These are phyloP conservation scores for Diplodia scrobiculata DNA, from an alignment of 2,329 filamentous ascomycete genomes.

Conservation along the genomic window DNA sequence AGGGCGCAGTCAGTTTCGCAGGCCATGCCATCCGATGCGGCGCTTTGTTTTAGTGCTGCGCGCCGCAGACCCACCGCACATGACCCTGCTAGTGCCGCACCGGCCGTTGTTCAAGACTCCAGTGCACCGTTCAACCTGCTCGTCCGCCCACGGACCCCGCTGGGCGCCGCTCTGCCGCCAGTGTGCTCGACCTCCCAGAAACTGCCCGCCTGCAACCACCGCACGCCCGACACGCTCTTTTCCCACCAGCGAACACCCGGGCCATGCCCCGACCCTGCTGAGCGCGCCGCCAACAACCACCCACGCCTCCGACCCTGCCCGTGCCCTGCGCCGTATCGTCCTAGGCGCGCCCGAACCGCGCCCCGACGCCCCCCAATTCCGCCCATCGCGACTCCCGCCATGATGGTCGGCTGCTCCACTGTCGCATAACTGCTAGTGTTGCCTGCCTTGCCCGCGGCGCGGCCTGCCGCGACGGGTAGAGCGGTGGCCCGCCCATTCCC, in stretches of 20 bases:
- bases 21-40: background rate
- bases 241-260: background rate
- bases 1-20: background rate
- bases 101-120: constrained; percentile 22
- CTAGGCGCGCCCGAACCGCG: constrained; percentile 5
- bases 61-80: constrained; percentile 2
- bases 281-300: constrained; percentile 4
- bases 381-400: constrained; percentile 31
- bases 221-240: constrained; percentile 10
- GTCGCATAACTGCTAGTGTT: constrained; percentile 38
- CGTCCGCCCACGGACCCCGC: constrained; percentile 19
- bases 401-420: constrained; percentile 41
- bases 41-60: constrained; percentile 24
- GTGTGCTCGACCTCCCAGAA: constrained; percentile 12
- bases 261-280: constrained; percentile 10
- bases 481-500: constrained; percentile 16
- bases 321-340: constrained; percentile 1
- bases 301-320: background rate
- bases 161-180: constrained; percentile 16
- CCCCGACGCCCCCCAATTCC: constrained; percentile 14
- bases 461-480: constrained; percentile 30
- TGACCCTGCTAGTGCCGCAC: constrained; percentile 9
- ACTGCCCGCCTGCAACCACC: too few species aligned
- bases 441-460: constrained; percentile 39
- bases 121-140: constrained; percentile 3